Conservation (phyloP, 2,329 filamentous ascomycete genomes). For the Fusarium globosum region DNA sequence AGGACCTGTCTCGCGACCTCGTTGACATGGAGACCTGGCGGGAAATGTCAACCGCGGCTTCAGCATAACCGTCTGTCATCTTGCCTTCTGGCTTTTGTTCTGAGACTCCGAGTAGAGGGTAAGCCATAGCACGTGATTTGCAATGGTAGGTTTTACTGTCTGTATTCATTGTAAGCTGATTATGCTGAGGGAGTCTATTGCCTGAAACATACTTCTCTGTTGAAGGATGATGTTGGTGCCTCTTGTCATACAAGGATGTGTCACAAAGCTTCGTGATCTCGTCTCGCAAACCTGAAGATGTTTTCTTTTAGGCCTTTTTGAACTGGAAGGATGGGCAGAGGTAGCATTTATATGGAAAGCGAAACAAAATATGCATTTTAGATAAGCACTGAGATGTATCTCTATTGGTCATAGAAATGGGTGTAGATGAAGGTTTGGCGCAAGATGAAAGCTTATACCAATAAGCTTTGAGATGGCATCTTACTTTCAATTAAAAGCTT, state of each 20-base stretch:
- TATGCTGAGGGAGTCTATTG: neutral
- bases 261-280: accelerated
- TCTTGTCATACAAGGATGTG: neutral
- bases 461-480: neutral
- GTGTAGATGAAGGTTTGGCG: too few relatives aligned
- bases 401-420: too few relatives aligned
- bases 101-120: neutral
- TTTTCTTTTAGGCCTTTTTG: too few relatives aligned
- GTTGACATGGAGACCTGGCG: neutral
- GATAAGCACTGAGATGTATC: too few relatives aligned
- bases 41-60: neutral
- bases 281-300: too few relatives aligned
- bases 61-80: neutral
- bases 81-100: neutral
- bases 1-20: accelerated
- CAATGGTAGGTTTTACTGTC: accelerated
- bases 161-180: neutral
- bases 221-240: neutral
- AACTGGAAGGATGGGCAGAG: too few relatives aligned
- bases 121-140: neutral
- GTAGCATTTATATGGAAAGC: too few relatives aligned
- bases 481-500: neutral
- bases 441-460: too few relatives aligned
- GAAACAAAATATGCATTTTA: too few relatives aligned
- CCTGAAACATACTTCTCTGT: neutral